Evolutionary conservation across 73 alveolate genomes (phyloP).

Genomic region (Tetrahymena borealis): DNA sequence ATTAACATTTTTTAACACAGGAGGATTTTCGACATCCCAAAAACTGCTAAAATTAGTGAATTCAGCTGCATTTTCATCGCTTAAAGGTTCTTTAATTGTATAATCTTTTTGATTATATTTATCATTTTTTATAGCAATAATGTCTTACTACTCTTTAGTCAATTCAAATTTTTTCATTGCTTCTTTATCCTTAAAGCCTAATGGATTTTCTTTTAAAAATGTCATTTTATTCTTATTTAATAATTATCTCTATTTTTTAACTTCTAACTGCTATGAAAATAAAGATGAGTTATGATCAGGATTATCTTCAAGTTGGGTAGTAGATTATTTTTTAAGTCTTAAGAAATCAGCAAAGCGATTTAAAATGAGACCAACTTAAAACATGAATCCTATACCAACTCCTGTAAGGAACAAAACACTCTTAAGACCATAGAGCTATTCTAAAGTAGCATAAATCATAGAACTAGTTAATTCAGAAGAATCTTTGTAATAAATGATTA

Average conservation of each 20-base stretch:
- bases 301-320: not conserved
- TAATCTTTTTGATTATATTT: not conserved
- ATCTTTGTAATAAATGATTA: not conserved
- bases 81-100: not conserved
- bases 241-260: not conserved
- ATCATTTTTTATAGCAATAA: not conserved
- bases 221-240: not conserved
- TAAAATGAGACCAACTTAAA: not conserved
- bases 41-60: not conserved
- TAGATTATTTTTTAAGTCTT: not conserved
- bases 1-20: constrained; percentile 17
- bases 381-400: not conserved
- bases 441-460: not conserved
- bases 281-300: not conserved
- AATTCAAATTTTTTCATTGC: not conserved
- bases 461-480: not conserved
- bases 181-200: not conserved
- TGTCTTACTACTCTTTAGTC: not conserved
- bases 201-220: not conserved
- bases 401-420: not conserved
- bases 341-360: not conserved
- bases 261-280: not conserved
- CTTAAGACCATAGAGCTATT: not conserved
- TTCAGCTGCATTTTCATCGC: not conserved
- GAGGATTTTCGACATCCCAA: not conserved